phyloP scores from a whole-genome alignment of 2,329 filamentous ascomycete species.

The Beauveria scarabaeidicola region DNA sequence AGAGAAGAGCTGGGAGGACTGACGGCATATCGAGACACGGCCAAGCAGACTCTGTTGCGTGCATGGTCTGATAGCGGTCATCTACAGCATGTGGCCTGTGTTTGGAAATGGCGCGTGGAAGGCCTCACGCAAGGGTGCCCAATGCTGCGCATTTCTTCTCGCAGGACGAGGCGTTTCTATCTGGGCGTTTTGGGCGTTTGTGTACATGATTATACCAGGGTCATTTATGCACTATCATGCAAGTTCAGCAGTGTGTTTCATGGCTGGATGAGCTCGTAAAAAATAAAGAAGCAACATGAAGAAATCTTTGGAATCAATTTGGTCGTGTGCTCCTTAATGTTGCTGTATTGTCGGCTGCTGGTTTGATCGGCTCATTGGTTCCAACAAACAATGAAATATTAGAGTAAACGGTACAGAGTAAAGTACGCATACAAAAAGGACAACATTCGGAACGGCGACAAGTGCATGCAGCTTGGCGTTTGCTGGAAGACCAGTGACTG shows the following conservation, averaged over 20 bases:
- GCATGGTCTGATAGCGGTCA: not conserved
- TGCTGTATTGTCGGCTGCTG: too few species aligned
- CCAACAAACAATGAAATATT: too few species aligned
- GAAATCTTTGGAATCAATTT: too few species aligned
- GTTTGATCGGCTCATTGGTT: too few species aligned
- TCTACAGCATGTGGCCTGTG: conserved; percentile 9
- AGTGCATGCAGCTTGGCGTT: too few species aligned
- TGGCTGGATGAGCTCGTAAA: not conserved
- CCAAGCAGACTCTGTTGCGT: not conserved
- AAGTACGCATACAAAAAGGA: too few species aligned
- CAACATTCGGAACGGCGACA: too few species aligned
- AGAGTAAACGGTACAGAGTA: too few species aligned
- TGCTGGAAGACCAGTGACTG: too few species aligned
- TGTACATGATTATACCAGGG: conserved; percentile 9
- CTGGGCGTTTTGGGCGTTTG: conserved; percentile 10
- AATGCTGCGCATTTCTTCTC: not conserved
- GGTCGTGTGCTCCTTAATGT: too few species aligned
- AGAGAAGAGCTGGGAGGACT: conserved; percentile 99
- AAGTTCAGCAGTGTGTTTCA: not conserved
- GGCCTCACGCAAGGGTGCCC: not conserved
- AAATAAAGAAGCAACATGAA: not conserved
- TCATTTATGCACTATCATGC: not conserved
- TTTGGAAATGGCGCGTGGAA: not conserved
- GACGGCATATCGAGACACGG: conserved; percentile 11
- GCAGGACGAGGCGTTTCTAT: conserved; percentile 5